A percentile compares a stretch with the other conserved stretches of the same genome.
These are phyloP conservation scores for Abelmoschus esculentus DNA, from an alignment of 345 rosid genomes.

Conservation along the genomic window DNA sequence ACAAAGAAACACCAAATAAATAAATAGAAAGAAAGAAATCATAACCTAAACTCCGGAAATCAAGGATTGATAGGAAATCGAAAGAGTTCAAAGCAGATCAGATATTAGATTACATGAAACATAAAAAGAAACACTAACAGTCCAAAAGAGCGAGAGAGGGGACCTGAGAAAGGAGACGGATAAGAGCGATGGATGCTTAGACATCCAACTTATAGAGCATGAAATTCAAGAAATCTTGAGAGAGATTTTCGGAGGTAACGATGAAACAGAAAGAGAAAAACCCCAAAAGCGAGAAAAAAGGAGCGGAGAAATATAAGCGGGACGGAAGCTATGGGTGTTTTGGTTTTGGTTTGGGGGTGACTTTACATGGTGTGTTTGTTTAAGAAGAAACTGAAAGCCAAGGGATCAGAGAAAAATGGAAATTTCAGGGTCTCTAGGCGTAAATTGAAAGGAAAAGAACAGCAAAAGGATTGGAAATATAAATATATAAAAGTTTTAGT, in stretches of 20 bases:
- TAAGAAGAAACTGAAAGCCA: background rate
- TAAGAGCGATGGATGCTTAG: conserved; percentile 20
- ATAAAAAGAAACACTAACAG: background rate
- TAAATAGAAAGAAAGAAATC: background rate
- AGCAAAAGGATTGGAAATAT: background rate
- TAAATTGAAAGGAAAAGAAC: background rate
- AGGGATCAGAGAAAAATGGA: no score
- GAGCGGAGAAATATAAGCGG: conserved; percentile 3
- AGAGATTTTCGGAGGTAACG: conserved; percentile 2
- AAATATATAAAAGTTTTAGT: background rate
- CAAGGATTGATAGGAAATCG: background rate
- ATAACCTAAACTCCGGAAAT: background rate
- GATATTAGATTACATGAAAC: conserved; percentile 5
- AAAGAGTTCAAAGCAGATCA: conserved; percentile 21
- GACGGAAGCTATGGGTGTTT: background rate
- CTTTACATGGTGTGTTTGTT: background rate
- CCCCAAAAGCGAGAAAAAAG: conserved; percentile 20
- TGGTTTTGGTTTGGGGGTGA: background rate
- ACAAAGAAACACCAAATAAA: background rate
- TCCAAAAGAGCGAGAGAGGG: background rate
- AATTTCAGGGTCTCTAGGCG: background rate
- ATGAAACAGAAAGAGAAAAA: conserved; percentile 9
- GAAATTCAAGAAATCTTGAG: conserved; percentile 2
- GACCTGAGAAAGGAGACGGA: conserved; percentile 29
- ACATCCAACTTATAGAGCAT: conserved; percentile 32